phyloP scores from a whole-genome alignment of 345 rosid species.

The Conringia planisiliqua region DNA sequence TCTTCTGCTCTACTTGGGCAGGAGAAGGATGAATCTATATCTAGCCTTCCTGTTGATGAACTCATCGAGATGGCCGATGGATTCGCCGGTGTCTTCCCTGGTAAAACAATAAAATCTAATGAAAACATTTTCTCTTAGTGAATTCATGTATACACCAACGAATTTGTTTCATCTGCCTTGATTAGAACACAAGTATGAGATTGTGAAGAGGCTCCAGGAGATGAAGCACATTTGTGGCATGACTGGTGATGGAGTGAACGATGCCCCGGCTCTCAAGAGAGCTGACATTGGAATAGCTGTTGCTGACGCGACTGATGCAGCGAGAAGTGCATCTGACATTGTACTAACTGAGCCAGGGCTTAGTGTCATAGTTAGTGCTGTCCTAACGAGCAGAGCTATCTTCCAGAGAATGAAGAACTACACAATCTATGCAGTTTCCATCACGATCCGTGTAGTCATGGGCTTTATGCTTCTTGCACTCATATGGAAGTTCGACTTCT shows the following conservation, averaged over 20 bases:
- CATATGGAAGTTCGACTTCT: conserved; percentile 90
- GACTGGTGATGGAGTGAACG: conserved; percentile 99
- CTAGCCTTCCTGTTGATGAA: conserved; percentile 66
- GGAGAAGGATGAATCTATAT: conserved; percentile 46
- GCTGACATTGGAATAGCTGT: conserved; percentile 98
- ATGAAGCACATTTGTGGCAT: conserved; percentile 93
- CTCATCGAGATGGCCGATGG: conserved; percentile 96
- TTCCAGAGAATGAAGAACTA: conserved; percentile 98
- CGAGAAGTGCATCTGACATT: conserved; percentile 86
- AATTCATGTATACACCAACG: background rate
- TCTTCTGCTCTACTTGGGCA: conserved; percentile 86
- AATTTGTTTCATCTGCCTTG: background rate
- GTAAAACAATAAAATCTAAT: conserved; percentile 32
- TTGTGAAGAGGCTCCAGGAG: conserved; percentile 80
- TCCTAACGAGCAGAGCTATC: conserved; percentile 87
- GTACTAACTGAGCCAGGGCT: conserved; percentile 93
- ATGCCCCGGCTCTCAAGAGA: conserved; percentile 91
- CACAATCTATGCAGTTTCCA: conserved; percentile 95
- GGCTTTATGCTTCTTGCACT: conserved; percentile 88
- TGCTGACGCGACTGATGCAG: conserved; percentile 98
- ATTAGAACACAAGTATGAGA: conserved; percentile 90
- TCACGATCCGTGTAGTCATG: conserved; percentile 81
- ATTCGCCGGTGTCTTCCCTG: conserved; percentile 93
- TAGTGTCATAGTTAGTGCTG: conserved; percentile 93
- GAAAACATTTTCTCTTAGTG: background rate